Base-by-base conservation (phyloP, 2,329 filamentous ascomycete genomes). In the Trichoderma gracile region DNA sequence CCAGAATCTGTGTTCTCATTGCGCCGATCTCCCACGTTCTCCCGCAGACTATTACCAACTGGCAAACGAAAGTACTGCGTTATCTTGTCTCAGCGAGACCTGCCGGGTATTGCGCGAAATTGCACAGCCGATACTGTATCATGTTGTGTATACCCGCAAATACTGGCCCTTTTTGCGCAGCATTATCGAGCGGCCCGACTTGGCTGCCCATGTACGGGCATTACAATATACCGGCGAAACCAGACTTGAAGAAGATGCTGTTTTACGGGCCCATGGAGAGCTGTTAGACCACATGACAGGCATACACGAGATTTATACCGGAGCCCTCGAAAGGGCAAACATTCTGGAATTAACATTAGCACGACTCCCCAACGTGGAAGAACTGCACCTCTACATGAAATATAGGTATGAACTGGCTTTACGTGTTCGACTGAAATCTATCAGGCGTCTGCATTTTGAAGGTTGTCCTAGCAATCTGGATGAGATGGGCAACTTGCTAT, bases 381-480 rank as follows among this genome's bases (percentile, higher is more conserved):
- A 33, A 33, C 3, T 33, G 8, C 8, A 9, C 30, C 10, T 33
- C 8, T 10, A 33, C 8, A 10, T 10, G 9, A 2, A 33, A 10
- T 12, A 10, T 9, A 10, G 8, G 8, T 9, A 33, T 33, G 7
- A 5, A 27, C n/a, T n/a, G 30, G 30, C 3, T 3, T 33, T 57
- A 3, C 42, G 7, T 2, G 3, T 17, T 23, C 0, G 10, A 9
- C 17, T 57, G 10, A 10, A 30, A 1, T 38, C 43, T 12, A 40
- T 58, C 14, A 58, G 7, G n/a, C 6, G 8, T 14, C 7, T 58
- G 15, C 27, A 2, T 17, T 27, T 5, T 27, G 4, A 5, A 3
- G 25, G 4, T n/a, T n/a, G n/a, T 21, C 7, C 0, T 3, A 0
- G 23, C 8, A 7, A 38, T 1, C 25, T 33, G 5, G 27, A 14